Evolutionary conservation across 176 grass and related monocot genomes (phyloP).

Genomic region (bread wheat (Triticum aestivum)): IWGSC_CS_RefSeq_v2.1 NC_057798.1:218880343-218880842

Average conservation of each 20-base stretch:
- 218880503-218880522: conserved; percentile 84
- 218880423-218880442: conserved; percentile 79
- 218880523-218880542: conserved; percentile 57
- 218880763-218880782: conserved; percentile 52
- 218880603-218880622: conserved; percentile 61
- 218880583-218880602: conserved; percentile 49
- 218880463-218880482: conserved; percentile 52
- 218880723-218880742: conserved; percentile 50
- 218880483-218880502: conserved; percentile 72
- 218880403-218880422: conserved; percentile 61
- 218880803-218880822: conserved; percentile 73
- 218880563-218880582: conserved; percentile 62
- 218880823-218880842: conserved; percentile 47
- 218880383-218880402: conserved; percentile 85
- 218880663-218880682: conserved; percentile 14
- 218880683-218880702: conserved; percentile 53
- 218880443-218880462: conserved; percentile 52
- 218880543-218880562: conserved; percentile 75
- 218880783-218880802: conserved; percentile 49
- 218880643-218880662: conserved; percentile 30
- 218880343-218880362: conserved; percentile 70
- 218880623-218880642: conserved; percentile 63
- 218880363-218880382: conserved; percentile 31
- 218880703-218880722: conserved; percentile 55
- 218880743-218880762: conserved; percentile 37